phyloP scores from a whole-genome alignment of 495 filamentous ascomycete genomes.

The Aspergillus olivimuriae region DNA sequence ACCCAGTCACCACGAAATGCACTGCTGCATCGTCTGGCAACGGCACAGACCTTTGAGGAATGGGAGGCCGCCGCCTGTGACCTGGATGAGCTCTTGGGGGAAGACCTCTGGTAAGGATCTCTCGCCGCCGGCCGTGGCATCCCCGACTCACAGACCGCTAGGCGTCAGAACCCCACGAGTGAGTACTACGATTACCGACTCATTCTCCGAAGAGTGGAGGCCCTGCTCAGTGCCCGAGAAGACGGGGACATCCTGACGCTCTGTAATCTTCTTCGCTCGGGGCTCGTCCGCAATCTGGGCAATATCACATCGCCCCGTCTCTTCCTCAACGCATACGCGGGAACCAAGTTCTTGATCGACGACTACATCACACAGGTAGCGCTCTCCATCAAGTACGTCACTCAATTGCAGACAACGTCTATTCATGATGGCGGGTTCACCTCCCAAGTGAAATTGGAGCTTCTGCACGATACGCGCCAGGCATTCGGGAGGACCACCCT shows the following conservation, averaged over 20 bases:
- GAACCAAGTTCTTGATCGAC: slow-evolving; percentile 85
- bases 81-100: slow-evolving; percentile 68
- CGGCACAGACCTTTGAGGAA: slow-evolving; percentile 66
- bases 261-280: slow-evolving; percentile 74
- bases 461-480: slow-evolving; percentile 84
- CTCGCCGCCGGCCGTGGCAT: no score
- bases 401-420: slow-evolving; percentile 57
- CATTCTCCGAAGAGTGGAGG: slow-evolving; percentile 69
- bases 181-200: slow-evolving; percentile 85
- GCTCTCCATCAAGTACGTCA: slow-evolving; percentile 71
- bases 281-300: slow-evolving; percentile 83
- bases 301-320: slow-evolving; percentile 82
- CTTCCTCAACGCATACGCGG: slow-evolving; percentile 79
- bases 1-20: slow-evolving; percentile 31
- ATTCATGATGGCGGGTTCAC: slow-evolving; percentile 54
- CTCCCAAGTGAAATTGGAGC: slow-evolving; percentile 78
- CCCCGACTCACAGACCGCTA: slow-evolving; percentile 17
- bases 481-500: slow-evolving; percentile 84
- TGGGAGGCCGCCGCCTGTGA: slow-evolving; percentile 78
- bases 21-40: slow-evolving; percentile 40
- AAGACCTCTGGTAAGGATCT: slow-evolving; percentile 76
- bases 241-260: slow-evolving; percentile 68
- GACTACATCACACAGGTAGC: slow-evolving; percentile 85
- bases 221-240: slow-evolving; percentile 67
- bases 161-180: slow-evolving; percentile 75